A percentile compares a stretch with the other conserved stretches of the same genome.
Evolutionary conservation across 2,329 filamentous ascomycete genomes (phyloP).

Genomic region (Microsporum canis): DNA sequence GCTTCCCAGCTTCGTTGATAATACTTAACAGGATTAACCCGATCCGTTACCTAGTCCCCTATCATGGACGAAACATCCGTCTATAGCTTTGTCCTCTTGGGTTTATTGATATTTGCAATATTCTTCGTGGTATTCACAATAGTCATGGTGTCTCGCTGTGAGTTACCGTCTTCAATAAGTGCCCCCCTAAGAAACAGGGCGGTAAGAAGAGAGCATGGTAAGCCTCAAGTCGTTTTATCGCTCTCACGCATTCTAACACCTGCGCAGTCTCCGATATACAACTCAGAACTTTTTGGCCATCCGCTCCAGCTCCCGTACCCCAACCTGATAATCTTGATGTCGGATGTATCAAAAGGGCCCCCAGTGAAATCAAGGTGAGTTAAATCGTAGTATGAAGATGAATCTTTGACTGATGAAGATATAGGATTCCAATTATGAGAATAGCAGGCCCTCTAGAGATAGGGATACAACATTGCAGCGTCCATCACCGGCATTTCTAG

Average conservation of each 20-base stretch:
- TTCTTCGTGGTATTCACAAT: too few species aligned
- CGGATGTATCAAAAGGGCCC: not conserved
- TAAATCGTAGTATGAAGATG: not conserved
- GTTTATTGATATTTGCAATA: too few species aligned
- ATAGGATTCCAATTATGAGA: not conserved
- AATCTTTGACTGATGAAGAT: not conserved
- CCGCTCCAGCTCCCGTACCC: not conserved
- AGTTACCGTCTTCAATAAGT: not conserved
- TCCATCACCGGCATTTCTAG: not conserved
- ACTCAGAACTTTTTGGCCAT: not conserved
- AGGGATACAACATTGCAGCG: not conserved
- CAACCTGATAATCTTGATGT: not conserved
- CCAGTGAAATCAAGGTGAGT: not conserved
- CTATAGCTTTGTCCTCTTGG: too few species aligned
- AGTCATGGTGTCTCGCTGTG: too few species aligned
- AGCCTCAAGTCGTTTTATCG: too few species aligned
- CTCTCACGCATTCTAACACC: not conserved
- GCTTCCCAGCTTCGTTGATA: too few species aligned
- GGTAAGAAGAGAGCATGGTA: not conserved
- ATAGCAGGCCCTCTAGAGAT: not conserved
- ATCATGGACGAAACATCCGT: too few species aligned
- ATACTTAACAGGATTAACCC: too few species aligned
- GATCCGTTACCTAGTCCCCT: too few species aligned
- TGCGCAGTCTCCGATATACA: not conserved
- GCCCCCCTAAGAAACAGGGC: not conserved